A percentile compares a stretch with the other conserved stretches of the same genome.
Conservation (phyloP, 768 basidiomycete species). For the Tephrocybe sp. region DNA sequence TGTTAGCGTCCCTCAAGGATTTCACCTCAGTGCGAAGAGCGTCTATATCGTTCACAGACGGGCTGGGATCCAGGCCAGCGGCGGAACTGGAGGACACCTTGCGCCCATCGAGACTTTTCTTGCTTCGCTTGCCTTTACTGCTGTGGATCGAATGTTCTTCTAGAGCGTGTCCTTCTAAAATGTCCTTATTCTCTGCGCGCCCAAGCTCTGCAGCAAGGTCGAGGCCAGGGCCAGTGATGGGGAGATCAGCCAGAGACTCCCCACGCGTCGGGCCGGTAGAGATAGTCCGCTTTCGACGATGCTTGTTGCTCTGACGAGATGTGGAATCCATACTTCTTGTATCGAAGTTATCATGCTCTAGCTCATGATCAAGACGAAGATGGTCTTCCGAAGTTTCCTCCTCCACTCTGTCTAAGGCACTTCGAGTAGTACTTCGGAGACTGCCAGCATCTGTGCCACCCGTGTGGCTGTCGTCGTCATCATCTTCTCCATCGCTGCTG, state of each 20-base stretch:
- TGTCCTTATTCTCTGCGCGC: slow-evolving; percentile 86
- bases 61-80: slow-evolving; percentile 40
- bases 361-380: slow-evolving; percentile 33
- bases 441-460: slow-evolving; percentile 48
- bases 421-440: slow-evolving; percentile 54
- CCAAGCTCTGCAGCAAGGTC: slow-evolving; percentile 92
- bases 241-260: slow-evolving; percentile 82
- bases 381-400: slow-evolving; percentile 48
- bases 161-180: slow-evolving; percentile 52
- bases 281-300: slow-evolving; percentile 46
- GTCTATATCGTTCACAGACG: slow-evolving; percentile 58
- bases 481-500: slow-evolving; percentile 31
- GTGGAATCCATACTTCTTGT: slow-evolving; percentile 32
- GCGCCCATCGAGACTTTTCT: slow-evolving; percentile 40
- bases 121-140: slow-evolving; percentile 46
- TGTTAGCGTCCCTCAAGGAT: slow-evolving; percentile 92
- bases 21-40: slow-evolving; percentile 86
- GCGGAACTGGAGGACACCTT: slow-evolving; percentile 31
- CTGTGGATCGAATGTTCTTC: slow-evolving; percentile 45
- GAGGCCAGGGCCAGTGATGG: slow-evolving; percentile 85
- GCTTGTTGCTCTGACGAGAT: slow-evolving; percentile 38
- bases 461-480: slow-evolving; percentile 37
- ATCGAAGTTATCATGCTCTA: slow-evolving; percentile 31
- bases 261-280: slow-evolving; percentile 58
- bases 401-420: slow-evolving; percentile 61